Evolutionary conservation across 495 filamentous ascomycete species (phyloP).

Genomic region (Trichocladium antarcticum): DNA sequence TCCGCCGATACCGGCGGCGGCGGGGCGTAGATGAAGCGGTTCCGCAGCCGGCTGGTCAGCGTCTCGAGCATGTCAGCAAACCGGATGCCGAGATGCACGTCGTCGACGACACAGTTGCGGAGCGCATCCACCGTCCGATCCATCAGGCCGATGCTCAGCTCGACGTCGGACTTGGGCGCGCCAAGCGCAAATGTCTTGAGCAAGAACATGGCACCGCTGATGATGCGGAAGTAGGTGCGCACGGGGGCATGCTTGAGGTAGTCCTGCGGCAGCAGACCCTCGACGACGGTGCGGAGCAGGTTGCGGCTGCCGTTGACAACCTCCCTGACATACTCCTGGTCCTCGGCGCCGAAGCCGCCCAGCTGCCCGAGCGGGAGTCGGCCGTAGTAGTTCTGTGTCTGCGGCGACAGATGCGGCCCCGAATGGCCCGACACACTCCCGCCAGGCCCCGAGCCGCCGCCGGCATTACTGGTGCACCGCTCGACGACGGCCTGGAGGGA

Average conservation of each 20-base stretch:
- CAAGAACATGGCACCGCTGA: conserved; percentile 90
- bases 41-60: conserved; percentile 60
- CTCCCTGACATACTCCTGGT: conserved; percentile 73
- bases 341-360: conserved; percentile 45
- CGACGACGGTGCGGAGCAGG: conserved; percentile 69
- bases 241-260: conserved; percentile 89
- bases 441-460: conserved; percentile 33
- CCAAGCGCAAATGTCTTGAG: conserved; percentile 89
- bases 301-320: conserved; percentile 80
- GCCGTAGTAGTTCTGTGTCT: conserved; percentile 48
- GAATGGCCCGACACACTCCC: conserved; percentile 33
- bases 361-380: conserved; percentile 45
- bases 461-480: conserved; percentile 67
- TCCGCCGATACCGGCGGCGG: conserved; percentile 26
- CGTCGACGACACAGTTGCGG: conserved; percentile 79
- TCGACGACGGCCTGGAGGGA: conserved; percentile 91
- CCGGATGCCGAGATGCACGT: conserved; percentile 87
- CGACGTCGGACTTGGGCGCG: conserved; percentile 78
- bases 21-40: conserved; percentile 57
- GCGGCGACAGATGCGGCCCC: conserved; percentile 40
- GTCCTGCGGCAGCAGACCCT: conserved; percentile 68
- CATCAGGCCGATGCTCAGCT: conserved; percentile 67
- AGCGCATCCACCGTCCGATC: conserved; percentile 70
- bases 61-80: conserved; percentile 88
- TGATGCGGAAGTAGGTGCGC: conserved; percentile 86